Base-by-base conservation (phyloP, 306 rosid species). In the Echinosophora koreensis region DNA sequence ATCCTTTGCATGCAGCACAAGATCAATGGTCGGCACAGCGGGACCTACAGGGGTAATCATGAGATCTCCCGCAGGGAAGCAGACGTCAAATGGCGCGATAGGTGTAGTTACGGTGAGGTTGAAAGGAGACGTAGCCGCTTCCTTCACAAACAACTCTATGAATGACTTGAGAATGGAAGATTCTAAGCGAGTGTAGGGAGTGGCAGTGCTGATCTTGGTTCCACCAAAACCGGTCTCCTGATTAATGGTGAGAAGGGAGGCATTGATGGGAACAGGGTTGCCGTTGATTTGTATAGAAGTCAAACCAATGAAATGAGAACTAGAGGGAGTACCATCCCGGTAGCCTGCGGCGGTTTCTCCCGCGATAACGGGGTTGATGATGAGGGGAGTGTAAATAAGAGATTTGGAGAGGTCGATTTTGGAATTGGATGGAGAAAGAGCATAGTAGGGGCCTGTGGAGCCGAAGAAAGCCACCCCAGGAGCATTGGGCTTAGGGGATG, bases 251-350 rank as follows among this genome's bases (percentile, higher is more conserved):
- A 71, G 27, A 0, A 71, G 35, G 2, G 73, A 9, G 4, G 18
- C 7, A 1, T 71, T 55, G 8, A 71, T 13, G 0, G 76, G 76
- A 54, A 71, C 66, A 7, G 0, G 10, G 0, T 38, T 13, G 0
- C 27, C 39, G 66, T 71, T 71, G 66, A 71, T 1, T 6, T 2
- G 10, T 0, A 55, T 37, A 0, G 66, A 37, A 6, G 76, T 55
- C 54, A 71, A 71, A 38, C 54, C 66, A 15, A 71, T 55, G 76
- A 71, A 55, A 13, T 71, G 4, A 0, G 38, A 3, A 30, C 5
- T 15, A 0, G 74, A 68, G 1, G 65, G 52, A 6, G 65, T 49
- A 6, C 1, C 5, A 0, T 0, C 11, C 1, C 3, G 3, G 51
- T 54, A 54, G 51, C 0, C 16, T 5, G 54, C 38, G 1, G 0